Base-by-base conservation (phyloP, 495 filamentous ascomycete species). In the Pyrenula massariospora region DNA sequence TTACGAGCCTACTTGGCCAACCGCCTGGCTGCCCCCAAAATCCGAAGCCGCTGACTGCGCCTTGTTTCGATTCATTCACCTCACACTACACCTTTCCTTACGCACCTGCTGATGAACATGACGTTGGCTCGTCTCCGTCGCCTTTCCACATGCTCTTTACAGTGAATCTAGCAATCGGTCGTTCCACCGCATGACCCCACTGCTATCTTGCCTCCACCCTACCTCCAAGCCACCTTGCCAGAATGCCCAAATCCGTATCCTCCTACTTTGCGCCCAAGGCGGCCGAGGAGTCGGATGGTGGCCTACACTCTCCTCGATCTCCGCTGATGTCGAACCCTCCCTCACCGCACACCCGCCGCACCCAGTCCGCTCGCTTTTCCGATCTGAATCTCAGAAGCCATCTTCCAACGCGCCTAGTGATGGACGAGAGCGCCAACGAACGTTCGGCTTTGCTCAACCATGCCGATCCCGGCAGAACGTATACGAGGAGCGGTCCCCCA, bases 301-400 rank as follows among this genome's bases (percentile, higher is more conserved):
- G 20, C 20, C 8, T 10, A 5, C n/a, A 52, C 50, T 8, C 8
- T 24, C n/a, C 22, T 52, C 31, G 31, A 42, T 52, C 50, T 10
- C n/a, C 50, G 19, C 50, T 19, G 22, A 8, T 19, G 8, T 21
- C 50, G n/a, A 24, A 5, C 5, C 50, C 50, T 19, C 22, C 50
- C 19, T 52, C 50, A 8, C 50, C 50, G 8, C 22, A 21, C 8
- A 10, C 8, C 19, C 22, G 10, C 50, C 50, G 50, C 10, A 20
- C 10, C 8, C 10, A 8, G 19, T 65, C 63, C 12, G 21, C 56
- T 50, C 56, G 63, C n/a, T 55, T 56, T 5, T 66, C 63, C 22
- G 60, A 63, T 1, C 50, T 63, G 15, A 60, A 66, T 48, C 60
- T 66, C 12, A 56, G 63, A 48, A 60, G 57, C 47, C 63, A 60